phyloP scores from a whole-genome alignment of 2,329 filamentous ascomycete genomes.

The Apiospora koreana region DNA sequence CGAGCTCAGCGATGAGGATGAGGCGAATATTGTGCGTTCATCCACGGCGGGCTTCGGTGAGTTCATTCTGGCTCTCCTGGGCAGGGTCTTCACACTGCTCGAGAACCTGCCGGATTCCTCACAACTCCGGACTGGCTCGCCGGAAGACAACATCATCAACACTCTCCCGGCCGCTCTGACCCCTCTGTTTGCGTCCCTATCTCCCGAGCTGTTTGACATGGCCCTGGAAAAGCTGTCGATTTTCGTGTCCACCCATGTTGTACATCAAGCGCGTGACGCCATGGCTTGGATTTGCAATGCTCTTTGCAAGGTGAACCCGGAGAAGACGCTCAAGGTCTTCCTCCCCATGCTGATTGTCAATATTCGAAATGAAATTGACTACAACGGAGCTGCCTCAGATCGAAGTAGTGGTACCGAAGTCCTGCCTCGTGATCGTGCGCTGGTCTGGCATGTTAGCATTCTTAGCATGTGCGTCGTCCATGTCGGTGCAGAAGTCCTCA shows the following conservation, averaged over 20 bases:
- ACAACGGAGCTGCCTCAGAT: conserved; percentile 93
- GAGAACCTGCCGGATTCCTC: conserved; percentile 94
- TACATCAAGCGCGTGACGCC: conserved; percentile 93
- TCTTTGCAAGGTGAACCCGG: conserved; percentile 91
- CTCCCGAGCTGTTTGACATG: conserved; percentile 89
- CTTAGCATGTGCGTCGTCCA: conserved; percentile 98
- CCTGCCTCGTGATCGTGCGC: conserved; percentile 83
- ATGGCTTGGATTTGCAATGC: conserved; percentile 99
- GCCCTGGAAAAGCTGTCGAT: conserved; percentile 88
- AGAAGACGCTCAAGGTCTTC: conserved; percentile 88
- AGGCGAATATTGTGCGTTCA: conserved; percentile 84
- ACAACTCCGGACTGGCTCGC: conserved; percentile 83
- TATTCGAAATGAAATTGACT: conserved; percentile 95
- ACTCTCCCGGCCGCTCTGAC: conserved; percentile 89
- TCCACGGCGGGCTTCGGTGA: conserved; percentile 94
- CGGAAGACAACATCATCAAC: conserved; percentile 96
- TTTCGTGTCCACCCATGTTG: conserved; percentile 91
- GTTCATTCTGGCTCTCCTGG: conserved; percentile 86
- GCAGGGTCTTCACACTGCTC: conserved; percentile 90
- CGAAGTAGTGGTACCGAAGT: conserved; percentile 93
- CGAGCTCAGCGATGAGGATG: conserved; percentile 82
- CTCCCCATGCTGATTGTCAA: conserved; percentile 87
- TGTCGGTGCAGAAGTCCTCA: conserved; percentile 85
- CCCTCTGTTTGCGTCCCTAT: conserved; percentile 86
- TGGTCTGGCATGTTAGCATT: conserved; percentile 97